These are phyloP conservation scores for Calonectria pseudoreteaudii DNA, from an alignment of 2,329 filamentous ascomycete genomes.

Conservation along the genomic window DNA sequence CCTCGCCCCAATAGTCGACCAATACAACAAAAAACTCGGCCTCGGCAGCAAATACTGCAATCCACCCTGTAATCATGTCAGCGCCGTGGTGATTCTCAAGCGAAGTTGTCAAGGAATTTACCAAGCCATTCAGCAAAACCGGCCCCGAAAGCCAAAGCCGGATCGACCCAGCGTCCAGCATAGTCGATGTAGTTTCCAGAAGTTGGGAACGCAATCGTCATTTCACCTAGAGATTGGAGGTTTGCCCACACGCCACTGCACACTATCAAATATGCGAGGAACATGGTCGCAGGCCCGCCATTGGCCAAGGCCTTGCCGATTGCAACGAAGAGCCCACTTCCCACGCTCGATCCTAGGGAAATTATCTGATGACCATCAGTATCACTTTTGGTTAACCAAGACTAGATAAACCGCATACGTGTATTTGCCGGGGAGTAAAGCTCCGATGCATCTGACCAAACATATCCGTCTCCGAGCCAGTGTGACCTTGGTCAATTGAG, in stretches of 20 bases:
- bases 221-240: conserved; percentile 13
- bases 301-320: conserved; percentile 20
- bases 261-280: conserved; percentile 14
- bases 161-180: conserved; percentile 20
- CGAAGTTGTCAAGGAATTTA: background rate
- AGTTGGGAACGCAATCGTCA: conserved; percentile 15
- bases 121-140: conserved; percentile 25
- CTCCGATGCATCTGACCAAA: conserved; percentile 35
- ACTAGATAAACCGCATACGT: conserved; percentile 9
- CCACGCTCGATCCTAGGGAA: conserved; percentile 17
- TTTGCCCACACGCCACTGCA: conserved; percentile 20
- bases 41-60: conserved; percentile 19
- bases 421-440: conserved; percentile 35
- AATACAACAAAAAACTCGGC: conserved; percentile 21
- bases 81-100: background rate
- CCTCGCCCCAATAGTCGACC: conserved; percentile 16
- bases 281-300: conserved; percentile 17
- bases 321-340: conserved; percentile 21
- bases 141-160: conserved; percentile 22
- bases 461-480: background rate
- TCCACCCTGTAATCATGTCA: background rate
- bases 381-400: background rate
- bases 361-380: conserved; percentile 3
- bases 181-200: conserved; percentile 24
- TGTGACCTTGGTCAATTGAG: conserved; percentile 14